Base-by-base conservation (phyloP, 208 protist species). In the Leishmania mexicana region DNA sequence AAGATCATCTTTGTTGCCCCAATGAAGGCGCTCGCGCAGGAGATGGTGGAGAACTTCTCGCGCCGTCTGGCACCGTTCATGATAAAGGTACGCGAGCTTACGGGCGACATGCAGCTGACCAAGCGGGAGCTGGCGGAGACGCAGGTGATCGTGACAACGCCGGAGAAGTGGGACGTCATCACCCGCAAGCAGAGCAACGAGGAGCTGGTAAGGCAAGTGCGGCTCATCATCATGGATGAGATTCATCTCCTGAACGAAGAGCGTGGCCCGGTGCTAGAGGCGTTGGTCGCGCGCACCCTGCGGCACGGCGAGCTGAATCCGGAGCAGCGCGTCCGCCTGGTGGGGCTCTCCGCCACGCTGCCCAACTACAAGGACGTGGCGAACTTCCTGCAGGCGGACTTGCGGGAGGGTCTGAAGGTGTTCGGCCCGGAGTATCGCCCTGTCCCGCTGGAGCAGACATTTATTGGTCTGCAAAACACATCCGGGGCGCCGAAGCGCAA, bases 101-200 rank as follows among this genome's bases (percentile, higher is more conserved):
- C 99, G 31, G 99, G 99, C 53, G 99, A 99, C 89, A 99, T 99
- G 98, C 98, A 99, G 88, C 93, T 99, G 49, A 99, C 99, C 15
- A 98, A 99, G 88, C 91, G 96, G 73, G 98, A 99, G 89, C 87
- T 99, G 15, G 88, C 89, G 35, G 95, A 99, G 79, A 99, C 99
- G 54, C 98, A 99, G 77, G 96, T 99, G 72, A 99, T 99, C 65
- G 98, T 99, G 21, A 99, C 98, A 3, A 99, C 99, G 11, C 99
- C 99, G 10, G 99, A 99, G 87, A 99, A 99, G 90, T 99, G 99
- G 99, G 99, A 99, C 88, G 99, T 99, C 38, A 98, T 99, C 54
- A 99, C 99, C 24, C 94, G 99, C 81, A 99, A 99, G 89, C 94
- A 94, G 76, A 96, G 88, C 78, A 99, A 99, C 84, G 88, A 95